Conservation (phyloP, 441 rosid genomes). For the Erodium chrysanthum region DNA sequence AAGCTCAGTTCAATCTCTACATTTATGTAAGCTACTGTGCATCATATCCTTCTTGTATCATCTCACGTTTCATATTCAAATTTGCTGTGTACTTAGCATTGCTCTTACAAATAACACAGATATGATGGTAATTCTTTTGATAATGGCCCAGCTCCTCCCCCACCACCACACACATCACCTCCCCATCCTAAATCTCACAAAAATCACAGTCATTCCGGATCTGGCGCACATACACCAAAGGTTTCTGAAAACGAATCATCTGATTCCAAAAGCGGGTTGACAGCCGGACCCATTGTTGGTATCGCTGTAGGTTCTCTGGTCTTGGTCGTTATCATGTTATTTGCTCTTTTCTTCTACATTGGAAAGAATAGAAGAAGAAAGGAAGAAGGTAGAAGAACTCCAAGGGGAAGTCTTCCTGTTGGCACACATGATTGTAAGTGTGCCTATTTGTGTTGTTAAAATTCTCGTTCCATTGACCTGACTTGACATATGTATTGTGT, state of each 20-base stretch:
- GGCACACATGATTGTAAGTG: conserved; percentile 35
- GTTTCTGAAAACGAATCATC: conserved; percentile 31
- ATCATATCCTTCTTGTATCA: conserved; percentile 3
- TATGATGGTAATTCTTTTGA: conserved; percentile 73
- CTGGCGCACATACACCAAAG: conserved; percentile 29
- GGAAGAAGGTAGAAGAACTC: conserved; percentile 36
- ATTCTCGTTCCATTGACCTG: conserved; percentile 7
- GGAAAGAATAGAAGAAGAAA: conserved; percentile 39
- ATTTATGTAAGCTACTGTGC: conserved; percentile 50
- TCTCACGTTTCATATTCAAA: background rate
- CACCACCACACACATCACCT: conserved; percentile 48
- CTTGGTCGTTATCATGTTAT: conserved; percentile 28
- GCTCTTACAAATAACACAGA: conserved; percentile 37
- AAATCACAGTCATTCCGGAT: conserved; percentile 35
- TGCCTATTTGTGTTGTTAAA: background rate
- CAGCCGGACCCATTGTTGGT: conserved; percentile 56
- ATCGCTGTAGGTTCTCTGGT: conserved; percentile 52
- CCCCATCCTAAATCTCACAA: conserved; percentile 37
- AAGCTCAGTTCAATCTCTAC: conserved; percentile 53
- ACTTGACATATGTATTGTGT: conserved; percentile 4
- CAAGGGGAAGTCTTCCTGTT: conserved; percentile 46
- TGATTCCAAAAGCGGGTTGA: conserved; percentile 38
- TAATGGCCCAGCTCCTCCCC: conserved; percentile 68
- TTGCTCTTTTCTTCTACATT: conserved; percentile 40
- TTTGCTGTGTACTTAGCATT: conserved; percentile 1